A percentile compares a stretch with the other conserved stretches of the same genome.
Conservation (phyloP, 202 grass and related monocot genomes). For the Digitaria exilis region DNA sequence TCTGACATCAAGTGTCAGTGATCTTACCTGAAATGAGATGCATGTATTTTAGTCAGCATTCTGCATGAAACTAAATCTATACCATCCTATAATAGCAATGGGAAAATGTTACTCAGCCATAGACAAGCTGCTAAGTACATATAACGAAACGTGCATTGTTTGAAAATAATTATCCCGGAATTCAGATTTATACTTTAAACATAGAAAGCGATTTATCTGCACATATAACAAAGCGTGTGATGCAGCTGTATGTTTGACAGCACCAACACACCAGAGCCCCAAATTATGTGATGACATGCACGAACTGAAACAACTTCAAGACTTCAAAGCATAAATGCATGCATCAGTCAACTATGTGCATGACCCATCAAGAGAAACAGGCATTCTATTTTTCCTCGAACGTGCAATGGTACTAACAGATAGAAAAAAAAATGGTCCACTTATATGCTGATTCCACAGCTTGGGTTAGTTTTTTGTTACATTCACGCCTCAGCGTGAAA, state of each 20-base stretch:
- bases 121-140: slow-evolving; percentile 1
- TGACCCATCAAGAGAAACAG: slow-evolving; percentile 2
- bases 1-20: slow-evolving; percentile 93
- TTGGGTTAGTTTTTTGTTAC: no score
- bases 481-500: no score
- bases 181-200: not conserved
- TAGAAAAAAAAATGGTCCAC: no score
- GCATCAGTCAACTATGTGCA: slow-evolving; percentile 19
- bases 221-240: not conserved
- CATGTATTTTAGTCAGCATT: slow-evolving; percentile 16
- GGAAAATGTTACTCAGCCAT: slow-evolving; percentile 1
- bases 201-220: not conserved
- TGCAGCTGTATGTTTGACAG: slow-evolving; percentile 1
- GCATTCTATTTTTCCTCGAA: not conserved
- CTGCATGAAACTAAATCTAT: slow-evolving; percentile 7
- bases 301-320: slow-evolving; percentile 2
- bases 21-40: slow-evolving; percentile 77
- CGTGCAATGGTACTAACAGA: no score
- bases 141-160: not conserved
- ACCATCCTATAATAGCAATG: slow-evolving; percentile 9
- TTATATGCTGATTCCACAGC: no score
- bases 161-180: not conserved
- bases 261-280: not conserved
- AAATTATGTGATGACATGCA: slow-evolving; percentile 34
- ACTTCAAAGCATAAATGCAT: slow-evolving; percentile 19